A percentile compares a stretch with the other conserved stretches of the same genome.
phyloP scores from a whole-genome alignment of 495 filamentous ascomycete species.

The Xylaria cubensis region DNA sequence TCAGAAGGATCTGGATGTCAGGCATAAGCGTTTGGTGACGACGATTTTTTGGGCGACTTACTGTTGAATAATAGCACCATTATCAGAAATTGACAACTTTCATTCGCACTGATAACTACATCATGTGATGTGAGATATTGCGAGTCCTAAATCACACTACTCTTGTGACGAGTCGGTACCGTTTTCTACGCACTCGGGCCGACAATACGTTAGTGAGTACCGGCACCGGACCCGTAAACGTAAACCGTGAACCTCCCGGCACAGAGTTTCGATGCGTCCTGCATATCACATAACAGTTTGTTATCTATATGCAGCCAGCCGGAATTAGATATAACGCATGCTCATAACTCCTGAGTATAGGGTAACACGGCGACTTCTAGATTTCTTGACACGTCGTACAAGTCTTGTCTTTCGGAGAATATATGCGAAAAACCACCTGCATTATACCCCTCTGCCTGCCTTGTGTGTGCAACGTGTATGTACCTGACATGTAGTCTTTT shows the following conservation, averaged over 20 bases:
- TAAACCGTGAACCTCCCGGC: not conserved
- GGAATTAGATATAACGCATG: not conserved
- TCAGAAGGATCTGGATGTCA: not conserved
- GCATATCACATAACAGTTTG: not conserved
- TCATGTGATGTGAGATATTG: too few relatives aligned
- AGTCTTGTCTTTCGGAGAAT: constrained; percentile 7
- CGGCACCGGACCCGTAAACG: not conserved
- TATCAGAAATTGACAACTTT: not conserved
- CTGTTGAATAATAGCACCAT: not conserved
- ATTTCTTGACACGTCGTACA: constrained; percentile 11
- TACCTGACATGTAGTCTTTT: not conserved
- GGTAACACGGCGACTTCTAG: not conserved
- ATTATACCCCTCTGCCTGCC: not conserved
- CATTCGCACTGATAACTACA: not conserved
- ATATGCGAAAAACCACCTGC: constrained; percentile 1
- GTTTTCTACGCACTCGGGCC: not conserved
- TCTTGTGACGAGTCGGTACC: not conserved
- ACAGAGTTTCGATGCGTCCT: not conserved
- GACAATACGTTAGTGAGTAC: not conserved
- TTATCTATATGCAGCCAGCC: not conserved
- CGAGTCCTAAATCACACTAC: not conserved
- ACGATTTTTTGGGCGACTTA: not conserved
- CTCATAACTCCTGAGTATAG: not conserved
- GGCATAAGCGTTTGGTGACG: not conserved
- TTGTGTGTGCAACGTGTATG: not conserved